A percentile compares a stretch with the other conserved stretches of the same genome.
Evolutionary conservation across 2,329 filamentous ascomycete genomes (phyloP).

Genomic region (Leptodontidium sp.): DNA sequence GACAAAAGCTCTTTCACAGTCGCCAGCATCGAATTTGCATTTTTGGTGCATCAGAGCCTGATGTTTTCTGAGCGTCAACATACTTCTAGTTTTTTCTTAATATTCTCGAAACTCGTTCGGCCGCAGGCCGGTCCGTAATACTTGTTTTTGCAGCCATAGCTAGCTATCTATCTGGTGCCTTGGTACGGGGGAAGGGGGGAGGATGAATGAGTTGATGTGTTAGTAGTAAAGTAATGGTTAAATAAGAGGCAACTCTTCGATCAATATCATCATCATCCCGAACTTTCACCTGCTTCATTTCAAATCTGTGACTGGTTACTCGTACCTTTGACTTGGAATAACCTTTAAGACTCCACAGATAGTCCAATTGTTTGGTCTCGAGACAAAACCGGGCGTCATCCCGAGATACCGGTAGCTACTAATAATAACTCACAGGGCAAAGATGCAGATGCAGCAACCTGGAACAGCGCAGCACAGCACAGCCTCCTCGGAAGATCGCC

Average conservation of each 20-base stretch:
- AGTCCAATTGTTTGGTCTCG: background rate
- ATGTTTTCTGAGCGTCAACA: constrained; percentile 23
- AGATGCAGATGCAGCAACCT: background rate
- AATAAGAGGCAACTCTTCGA: constrained; percentile 22
- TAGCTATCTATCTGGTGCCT: background rate
- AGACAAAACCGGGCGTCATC: background rate
- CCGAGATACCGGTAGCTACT: background rate
- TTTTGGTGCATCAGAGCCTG: constrained; percentile 30
- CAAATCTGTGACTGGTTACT: background rate
- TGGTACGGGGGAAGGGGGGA: background rate
- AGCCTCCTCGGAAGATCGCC: background rate
- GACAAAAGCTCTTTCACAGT: constrained; percentile 37
- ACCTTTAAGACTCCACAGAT: background rate
- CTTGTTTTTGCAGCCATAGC: constrained; percentile 26
- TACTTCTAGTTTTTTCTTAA: constrained; percentile 17
- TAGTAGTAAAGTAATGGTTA: constrained; percentile 38
- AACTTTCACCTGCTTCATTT: background rate
- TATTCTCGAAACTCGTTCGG: constrained; percentile 27
- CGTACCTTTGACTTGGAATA: background rate
- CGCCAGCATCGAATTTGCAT: constrained; percentile 29
- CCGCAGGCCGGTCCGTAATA: constrained; percentile 35
- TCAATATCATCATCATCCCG: background rate
- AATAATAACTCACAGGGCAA: constrained; percentile 3
- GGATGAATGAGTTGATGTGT: constrained; percentile 17
- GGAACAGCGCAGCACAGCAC: background rate